Evolutionary conservation across 768 basidiomycete species (phyloP).

Genomic region (Leccinum disarticulatum): DNA sequence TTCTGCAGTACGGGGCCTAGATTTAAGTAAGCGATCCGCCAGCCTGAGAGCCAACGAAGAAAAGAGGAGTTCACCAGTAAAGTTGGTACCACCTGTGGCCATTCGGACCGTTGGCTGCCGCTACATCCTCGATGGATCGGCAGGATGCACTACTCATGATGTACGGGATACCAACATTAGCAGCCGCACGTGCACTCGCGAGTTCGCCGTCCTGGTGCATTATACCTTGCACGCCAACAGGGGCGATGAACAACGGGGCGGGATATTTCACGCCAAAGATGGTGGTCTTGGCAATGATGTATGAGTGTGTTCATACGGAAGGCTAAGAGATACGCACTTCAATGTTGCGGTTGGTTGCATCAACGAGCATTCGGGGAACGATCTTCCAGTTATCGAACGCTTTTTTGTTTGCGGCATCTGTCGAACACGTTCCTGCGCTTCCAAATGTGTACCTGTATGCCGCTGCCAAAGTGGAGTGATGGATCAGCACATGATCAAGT

Average conservation of each 20-base stretch:
- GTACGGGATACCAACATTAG: slow-evolving; percentile 60
- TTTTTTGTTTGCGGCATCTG: slow-evolving; percentile 62
- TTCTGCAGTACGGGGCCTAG: slow-evolving; percentile 62
- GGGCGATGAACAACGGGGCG: slow-evolving; percentile 64
- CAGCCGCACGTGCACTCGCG: slow-evolving; percentile 65
- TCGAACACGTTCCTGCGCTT: slow-evolving; percentile 70
- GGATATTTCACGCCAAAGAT: slow-evolving; percentile 67
- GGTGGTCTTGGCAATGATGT: slow-evolving; percentile 48
- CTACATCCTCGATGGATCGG: slow-evolving; percentile 78
- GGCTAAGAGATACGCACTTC: slow-evolving; percentile 43
- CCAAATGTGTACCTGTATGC: slow-evolving; percentile 77
- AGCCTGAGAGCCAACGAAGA: not conserved
- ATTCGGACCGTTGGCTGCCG: slow-evolving; percentile 58
- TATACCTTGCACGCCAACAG: slow-evolving; percentile 79
- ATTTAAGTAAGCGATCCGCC: not conserved
- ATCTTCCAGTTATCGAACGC: slow-evolving; percentile 70
- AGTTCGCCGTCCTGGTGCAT: slow-evolving; percentile 71
- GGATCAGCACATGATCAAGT: not conserved
- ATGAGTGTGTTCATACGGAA: not conserved
- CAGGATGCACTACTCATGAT: slow-evolving; percentile 76
- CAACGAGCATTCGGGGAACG: slow-evolving; percentile 76
- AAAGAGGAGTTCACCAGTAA: slow-evolving; percentile 56
- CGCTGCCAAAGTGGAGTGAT: slow-evolving; percentile 35
- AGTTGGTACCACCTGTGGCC: slow-evolving; percentile 79
- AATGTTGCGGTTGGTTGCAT: slow-evolving; percentile 55